phyloP scores from a whole-genome alignment of 148 eudicot genomes.

The Chenopodium quinoa region DNA sequence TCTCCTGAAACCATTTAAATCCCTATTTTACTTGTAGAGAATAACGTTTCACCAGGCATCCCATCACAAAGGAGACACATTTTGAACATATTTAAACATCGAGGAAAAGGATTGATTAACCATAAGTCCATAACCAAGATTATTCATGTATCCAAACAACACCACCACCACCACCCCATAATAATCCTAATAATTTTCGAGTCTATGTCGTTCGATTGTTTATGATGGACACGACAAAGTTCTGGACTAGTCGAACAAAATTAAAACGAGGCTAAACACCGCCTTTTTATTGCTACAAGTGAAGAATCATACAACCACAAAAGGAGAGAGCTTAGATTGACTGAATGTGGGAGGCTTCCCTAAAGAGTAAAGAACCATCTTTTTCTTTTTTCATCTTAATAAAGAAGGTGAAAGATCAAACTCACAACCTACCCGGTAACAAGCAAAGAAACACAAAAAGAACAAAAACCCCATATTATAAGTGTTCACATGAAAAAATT shows the following conservation, averaged over 20 bases:
- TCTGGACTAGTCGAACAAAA: not conserved
- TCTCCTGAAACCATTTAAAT: not conserved
- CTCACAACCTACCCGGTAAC: conserved; percentile 4
- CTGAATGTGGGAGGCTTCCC: not conserved
- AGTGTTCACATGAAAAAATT: conserved; percentile 3
- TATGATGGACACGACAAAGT: not conserved
- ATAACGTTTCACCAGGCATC: conserved; percentile 30
- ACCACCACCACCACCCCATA: not conserved
- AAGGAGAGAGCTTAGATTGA: not conserved
- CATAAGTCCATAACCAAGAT: not conserved
- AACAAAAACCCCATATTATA: not conserved
- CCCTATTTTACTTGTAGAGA: conserved; percentile 2
- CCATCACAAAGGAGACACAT: conserved; percentile 2
- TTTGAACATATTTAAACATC: not conserved
- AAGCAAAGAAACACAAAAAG: conserved; percentile 1
- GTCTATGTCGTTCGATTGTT: not conserved
- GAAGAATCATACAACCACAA: not conserved
- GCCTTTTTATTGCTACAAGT: not conserved
- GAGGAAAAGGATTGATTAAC: conserved; percentile 12
- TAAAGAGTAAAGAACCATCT: conserved; percentile 8
- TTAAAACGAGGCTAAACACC: not conserved
- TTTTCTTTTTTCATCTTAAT: not conserved
- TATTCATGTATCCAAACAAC: not conserved
- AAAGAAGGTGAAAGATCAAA: conserved; percentile 12
- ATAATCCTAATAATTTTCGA: not conserved